These are phyloP conservation scores for Venturia effusa DNA, from an alignment of 2,329 filamentous ascomycete genomes.

Conservation along the genomic window DNA sequence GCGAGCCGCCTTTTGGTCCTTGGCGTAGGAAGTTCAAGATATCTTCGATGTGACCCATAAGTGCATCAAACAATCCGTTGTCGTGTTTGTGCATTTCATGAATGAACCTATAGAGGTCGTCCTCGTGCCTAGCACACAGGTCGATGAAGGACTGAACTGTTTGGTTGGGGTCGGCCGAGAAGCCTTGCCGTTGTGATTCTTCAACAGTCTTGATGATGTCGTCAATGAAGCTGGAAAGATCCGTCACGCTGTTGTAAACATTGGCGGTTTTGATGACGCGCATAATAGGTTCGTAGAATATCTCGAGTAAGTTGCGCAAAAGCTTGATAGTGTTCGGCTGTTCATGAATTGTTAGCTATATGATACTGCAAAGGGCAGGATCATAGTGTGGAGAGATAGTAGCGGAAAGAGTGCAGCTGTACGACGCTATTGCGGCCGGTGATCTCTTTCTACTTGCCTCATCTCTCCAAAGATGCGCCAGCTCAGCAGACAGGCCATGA, in stretches of 20 bases:
- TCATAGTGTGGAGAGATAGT: background rate
- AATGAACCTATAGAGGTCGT: slow-evolving; percentile 98
- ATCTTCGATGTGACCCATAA: slow-evolving; percentile 95
- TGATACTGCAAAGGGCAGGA: background rate
- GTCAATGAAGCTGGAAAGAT: slow-evolving; percentile 87
- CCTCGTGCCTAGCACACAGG: slow-evolving; percentile 84
- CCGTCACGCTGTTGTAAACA: slow-evolving; percentile 93
- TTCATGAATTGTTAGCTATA: slow-evolving; percentile 15
- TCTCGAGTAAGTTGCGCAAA: slow-evolving; percentile 91
- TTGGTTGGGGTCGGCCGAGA: slow-evolving; percentile 91
- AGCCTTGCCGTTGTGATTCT: slow-evolving; percentile 60
- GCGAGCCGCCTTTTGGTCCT: slow-evolving; percentile 64
- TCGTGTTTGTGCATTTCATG: slow-evolving; percentile 97
- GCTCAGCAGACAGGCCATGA: background rate
- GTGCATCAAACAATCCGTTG: slow-evolving; percentile 86
- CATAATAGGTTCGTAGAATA: slow-evolving; percentile 96
- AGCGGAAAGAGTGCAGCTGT: background rate
- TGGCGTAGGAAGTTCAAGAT: slow-evolving; percentile 88
- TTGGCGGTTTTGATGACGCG: slow-evolving; percentile 98
- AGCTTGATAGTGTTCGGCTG: slow-evolving; percentile 85
- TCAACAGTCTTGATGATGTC: slow-evolving; percentile 79
- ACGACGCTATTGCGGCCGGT: background rate
- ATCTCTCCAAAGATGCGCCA: background rate
- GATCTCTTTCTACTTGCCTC: slow-evolving; percentile 9
- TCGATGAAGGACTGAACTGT: slow-evolving; percentile 98